These are phyloP conservation scores for Gloeophyllum trabeum DNA, from an alignment of 768 basidiomycete genomes.

Conservation along the genomic window DNA sequence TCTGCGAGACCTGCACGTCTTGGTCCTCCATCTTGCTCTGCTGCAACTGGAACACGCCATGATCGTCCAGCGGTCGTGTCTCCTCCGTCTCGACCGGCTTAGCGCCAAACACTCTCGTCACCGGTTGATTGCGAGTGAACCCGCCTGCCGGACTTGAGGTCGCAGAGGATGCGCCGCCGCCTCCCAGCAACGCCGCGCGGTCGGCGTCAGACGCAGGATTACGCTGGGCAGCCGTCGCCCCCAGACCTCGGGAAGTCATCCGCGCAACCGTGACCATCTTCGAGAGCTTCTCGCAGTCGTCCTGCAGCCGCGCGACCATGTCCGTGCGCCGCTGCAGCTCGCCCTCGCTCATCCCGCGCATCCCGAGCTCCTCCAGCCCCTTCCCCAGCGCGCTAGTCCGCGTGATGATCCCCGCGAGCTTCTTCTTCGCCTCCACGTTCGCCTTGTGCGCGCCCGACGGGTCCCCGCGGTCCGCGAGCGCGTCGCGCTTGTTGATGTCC, in stretches of 20 bases:
- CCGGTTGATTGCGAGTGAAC: constrained; percentile 30
- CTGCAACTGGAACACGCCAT: constrained; percentile 72
- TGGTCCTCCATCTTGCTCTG: constrained; percentile 74
- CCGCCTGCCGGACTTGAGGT: constrained; percentile 2
- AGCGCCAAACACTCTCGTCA: constrained; percentile 74
- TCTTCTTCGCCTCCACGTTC: constrained; percentile 79
- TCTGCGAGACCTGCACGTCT: constrained; percentile 67
- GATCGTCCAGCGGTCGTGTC: constrained; percentile 82
- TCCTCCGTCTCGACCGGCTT: constrained; percentile 69
- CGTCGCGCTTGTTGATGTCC: constrained; percentile 80
- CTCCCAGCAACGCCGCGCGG: constrained; percentile 53
- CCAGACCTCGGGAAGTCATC: constrained; percentile 30
- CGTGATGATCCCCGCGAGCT: constrained; percentile 65
- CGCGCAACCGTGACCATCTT: constrained; percentile 76
- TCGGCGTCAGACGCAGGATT: constrained; percentile 42
- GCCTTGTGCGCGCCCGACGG: constrained; percentile 62
- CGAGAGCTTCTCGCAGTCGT: constrained; percentile 83
- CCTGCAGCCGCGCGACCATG: constrained; percentile 79
- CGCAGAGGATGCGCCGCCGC: constrained; percentile 8
- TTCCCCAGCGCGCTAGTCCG: constrained; percentile 63
- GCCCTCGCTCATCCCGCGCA: constrained; percentile 78
- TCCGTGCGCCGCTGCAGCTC: constrained; percentile 84
- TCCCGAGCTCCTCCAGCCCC: constrained; percentile 53
- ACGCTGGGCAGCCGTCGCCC: constrained; percentile 20
- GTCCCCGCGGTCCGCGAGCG: constrained; percentile 68